Conservation (phyloP, 2,329 filamentous ascomycete genomes). For the Trichoderma cornu-damae region DNA sequence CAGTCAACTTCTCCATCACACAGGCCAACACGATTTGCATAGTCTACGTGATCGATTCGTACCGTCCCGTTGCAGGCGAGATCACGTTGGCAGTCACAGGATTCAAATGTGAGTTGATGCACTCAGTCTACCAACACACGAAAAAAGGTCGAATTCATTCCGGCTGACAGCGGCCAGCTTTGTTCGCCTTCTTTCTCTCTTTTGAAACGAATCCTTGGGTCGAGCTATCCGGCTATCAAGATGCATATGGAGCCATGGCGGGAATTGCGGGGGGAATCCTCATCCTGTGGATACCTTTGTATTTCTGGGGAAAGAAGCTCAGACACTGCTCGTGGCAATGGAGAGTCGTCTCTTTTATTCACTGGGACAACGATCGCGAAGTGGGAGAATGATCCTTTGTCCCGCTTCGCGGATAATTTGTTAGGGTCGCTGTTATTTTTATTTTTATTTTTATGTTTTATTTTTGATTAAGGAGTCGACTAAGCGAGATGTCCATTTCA, state of each 20-base stretch:
- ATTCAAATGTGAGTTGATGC: constrained; percentile 45
- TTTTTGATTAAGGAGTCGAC: constrained; percentile 12
- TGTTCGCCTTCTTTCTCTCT: constrained; percentile 54
- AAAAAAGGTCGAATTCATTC: not conserved
- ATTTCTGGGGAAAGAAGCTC: constrained; percentile 47
- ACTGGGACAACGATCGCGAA: constrained; percentile 50
- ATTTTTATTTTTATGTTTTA: not conserved
- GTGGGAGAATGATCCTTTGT: constrained; percentile 51
- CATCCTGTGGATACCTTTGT: constrained; percentile 46
- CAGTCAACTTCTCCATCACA: constrained; percentile 52
- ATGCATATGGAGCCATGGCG: constrained; percentile 54
- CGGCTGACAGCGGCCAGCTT: constrained; percentile 32
- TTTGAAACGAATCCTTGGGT: constrained; percentile 60
- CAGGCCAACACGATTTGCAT: constrained; percentile 52
- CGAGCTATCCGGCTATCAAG: constrained; percentile 42
- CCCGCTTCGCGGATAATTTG: too few relatives aligned
- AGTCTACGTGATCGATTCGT: constrained; percentile 54
- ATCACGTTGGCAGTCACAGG: constrained; percentile 48
- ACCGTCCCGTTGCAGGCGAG: constrained; percentile 54
- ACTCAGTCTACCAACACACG: not conserved
- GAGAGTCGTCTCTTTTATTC: constrained; percentile 41
- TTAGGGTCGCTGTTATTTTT: not conserved
- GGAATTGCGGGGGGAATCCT: constrained; percentile 46
- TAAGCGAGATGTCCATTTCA: constrained; percentile 12
- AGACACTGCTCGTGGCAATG: constrained; percentile 45